These are phyloP conservation scores for maize (Zea mays) DNA, from an alignment of 176 grass and related monocot species.

Conservation along the genomic window DNA sequence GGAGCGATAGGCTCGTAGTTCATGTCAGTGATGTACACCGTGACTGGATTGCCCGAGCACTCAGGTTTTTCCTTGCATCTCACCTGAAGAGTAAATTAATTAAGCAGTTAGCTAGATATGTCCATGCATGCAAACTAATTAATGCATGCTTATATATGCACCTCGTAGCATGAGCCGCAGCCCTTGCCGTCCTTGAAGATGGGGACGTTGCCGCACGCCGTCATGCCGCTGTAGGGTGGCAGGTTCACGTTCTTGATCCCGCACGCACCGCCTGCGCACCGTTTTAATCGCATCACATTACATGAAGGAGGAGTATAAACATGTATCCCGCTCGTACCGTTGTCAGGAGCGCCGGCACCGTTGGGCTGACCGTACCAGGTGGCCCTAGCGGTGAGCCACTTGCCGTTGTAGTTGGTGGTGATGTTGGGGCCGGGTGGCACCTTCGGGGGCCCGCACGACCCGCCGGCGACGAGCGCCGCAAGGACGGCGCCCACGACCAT, in stretches of 20 bases:
- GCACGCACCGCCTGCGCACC: slow-evolving; percentile 26
- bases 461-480: not conserved
- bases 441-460: not conserved
- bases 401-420: slow-evolving; percentile 22
- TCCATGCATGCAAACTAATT: too few relatives aligned
- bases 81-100: slow-evolving; percentile 23
- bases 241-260: slow-evolving; percentile 27
- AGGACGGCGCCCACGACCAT: not conserved
- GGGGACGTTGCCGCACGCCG: slow-evolving; percentile 12
- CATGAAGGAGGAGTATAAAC: too few relatives aligned
- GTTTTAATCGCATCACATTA: too few relatives aligned
- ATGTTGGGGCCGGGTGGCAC: not conserved
- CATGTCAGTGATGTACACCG: slow-evolving; percentile 63
- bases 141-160: not conserved
- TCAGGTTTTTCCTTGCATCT: slow-evolving; percentile 43
- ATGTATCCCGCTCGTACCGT: not conserved
- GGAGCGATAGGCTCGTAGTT: slow-evolving; percentile 60
- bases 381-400: slow-evolving; percentile 48
- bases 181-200: slow-evolving; percentile 37
- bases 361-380: slow-evolving; percentile 78
- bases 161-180: slow-evolving; percentile 73
- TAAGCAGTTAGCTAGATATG: too few relatives aligned
- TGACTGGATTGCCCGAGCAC: slow-evolving; percentile 49
- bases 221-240: slow-evolving; percentile 24
- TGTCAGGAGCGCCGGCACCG: slow-evolving; percentile 66